Base-by-base conservation (phyloP, 1,284 basidiomycete genomes). In the Sutorius eximius region DNA sequence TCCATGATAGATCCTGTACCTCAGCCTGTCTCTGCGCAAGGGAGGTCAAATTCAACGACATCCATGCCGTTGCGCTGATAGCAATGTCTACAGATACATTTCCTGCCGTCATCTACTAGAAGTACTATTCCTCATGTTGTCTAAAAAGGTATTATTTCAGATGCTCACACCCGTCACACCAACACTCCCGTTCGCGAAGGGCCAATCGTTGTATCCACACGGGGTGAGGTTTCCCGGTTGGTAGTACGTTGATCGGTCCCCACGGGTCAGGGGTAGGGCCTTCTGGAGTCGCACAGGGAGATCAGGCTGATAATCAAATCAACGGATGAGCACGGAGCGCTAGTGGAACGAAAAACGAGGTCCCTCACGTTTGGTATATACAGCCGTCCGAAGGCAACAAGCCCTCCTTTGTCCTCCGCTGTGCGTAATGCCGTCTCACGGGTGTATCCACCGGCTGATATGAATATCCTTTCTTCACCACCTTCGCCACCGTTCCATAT, bases 351-450 rank as follows among this genome's bases (percentile, higher is more conserved):
- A 41, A 30, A 42, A 32, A 24, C 6, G 10, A 2, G 24, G 15
- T 27, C 5, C 18, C 54, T 53, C 41, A 66, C 59, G 24, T 66
- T 65, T 16, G 65, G 16, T 3, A 65, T 61, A 18, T 56, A 64
- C 13, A 66, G 62, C 37, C 82, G 63, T 1, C 82, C 82, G 58
- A 81, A 78, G 0, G 74, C 77, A 37, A 82, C 60, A 3, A 80
- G 36, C 56, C 72, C 56, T 51, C 68, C 58, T 60, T 58, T 55
- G 24, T 56, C 44, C 32, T 71, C 67, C 12, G 53, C 64, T 50
- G 53, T 51, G 12, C 16, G 27, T n/a, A 61, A 30, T 0, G 65
- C 66, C 0, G 43, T 61, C 58, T 51, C 65, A 47, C 50, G 60
- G 22, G 57, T 62, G 36, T 66, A 37, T 20, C 65, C 82, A 24